Base-by-base conservation (phyloP, 305 asterid genomes). In the Fraxinus baroniana region DNA sequence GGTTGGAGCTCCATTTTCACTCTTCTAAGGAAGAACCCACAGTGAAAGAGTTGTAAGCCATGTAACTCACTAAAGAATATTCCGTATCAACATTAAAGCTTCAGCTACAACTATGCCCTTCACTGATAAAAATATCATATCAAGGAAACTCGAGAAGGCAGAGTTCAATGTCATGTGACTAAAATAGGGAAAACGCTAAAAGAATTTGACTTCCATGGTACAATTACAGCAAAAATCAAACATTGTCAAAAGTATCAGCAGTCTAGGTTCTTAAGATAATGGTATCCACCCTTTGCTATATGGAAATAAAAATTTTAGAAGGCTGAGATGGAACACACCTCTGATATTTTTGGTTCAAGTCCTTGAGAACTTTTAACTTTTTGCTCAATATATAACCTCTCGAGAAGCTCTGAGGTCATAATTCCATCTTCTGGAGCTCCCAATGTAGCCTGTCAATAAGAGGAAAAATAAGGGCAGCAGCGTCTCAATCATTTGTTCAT, bases 381-480 rank as follows among this genome's bases (percentile, higher is more conserved):
- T 79, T 84, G 86, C 35, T 72, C 90, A 30, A 52, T 62, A 49
- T 57, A 85, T 60, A 96, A 86, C 76, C 68, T 87, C 79, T 90
- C 94, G 74, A 90, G 88, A 85, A 96, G 98, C 72, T 90, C 94
- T 30, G 92, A 84, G 35, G 95, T 94, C 99, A 96, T 92, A 83
- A 93, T 89, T 20, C 99, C 99, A 81, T 94, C 94, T 90, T 96
- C 97, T n/a, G 79, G 86, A 26, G 71, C 87, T 82, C 90, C 97
- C 73, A 89, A 3, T 10, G 95, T 32, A 26, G 99, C 87, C 99
- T 95, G 91, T 82, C 86, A 85, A 81, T 71, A 57, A 83, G 77
- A 86, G 62, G 66, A 71, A 82, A 83, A 30, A 80, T 44, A 18
- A 74, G 71, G 74, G 49, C 1, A 64, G 76, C 32, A 70, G 62